Evolutionary conservation across 2,329 filamentous ascomycete genomes (phyloP), one percentile per base, ranked within the genome.

Genomic region (Fusarium acutatum): DNA sequence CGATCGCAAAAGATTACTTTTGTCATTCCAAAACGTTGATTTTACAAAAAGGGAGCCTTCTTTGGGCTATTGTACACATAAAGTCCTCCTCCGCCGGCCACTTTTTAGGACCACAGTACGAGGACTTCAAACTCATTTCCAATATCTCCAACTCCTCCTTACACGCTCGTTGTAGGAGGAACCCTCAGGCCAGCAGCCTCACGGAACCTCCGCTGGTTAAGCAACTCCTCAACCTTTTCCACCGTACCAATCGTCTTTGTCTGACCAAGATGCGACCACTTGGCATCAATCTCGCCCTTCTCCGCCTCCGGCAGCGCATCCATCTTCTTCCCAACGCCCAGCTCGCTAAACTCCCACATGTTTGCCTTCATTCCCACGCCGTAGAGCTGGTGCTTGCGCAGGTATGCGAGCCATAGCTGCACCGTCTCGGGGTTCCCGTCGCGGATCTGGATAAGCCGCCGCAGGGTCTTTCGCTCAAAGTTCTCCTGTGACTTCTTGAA

Each of bases 361-460:
- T 99, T 98, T 60, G 96, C 96, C 88, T 99, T 99, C 95, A 99
- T 97, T 78, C 96, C 96, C 44, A 98, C 92, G n/a, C 96, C 96
- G 76, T 97, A 94, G 81, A 96, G 97, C 46, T 95, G 94, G 80
- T 98, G 93, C 84, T 97, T 97, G 79, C 93, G 90, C 80, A 99
- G 82, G 80, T 97, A 98, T 0, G 94, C 95, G 66, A 99, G 85
- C 96, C 96, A 99, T 34, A 95, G 83, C 82, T 97, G 93, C 40
- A 99, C 95, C 2, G 91, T 92, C 81, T 98, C 94, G 2, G 95
- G 91, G 79, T 98, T 88, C 1, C 95, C 96, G 79, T 98, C 96
- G 74, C 94, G 92, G 79, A 99, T 96, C 83, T 97, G 95, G 59
- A 99, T 95, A 78, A 98, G 82, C 20, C 96, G 88, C 61, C 95